Evolutionary conservation across 2,329 filamentous ascomycete species (phyloP), one percentile per base, ranked within the genome.

Genomic region (Nakataea oryzae): DNA sequence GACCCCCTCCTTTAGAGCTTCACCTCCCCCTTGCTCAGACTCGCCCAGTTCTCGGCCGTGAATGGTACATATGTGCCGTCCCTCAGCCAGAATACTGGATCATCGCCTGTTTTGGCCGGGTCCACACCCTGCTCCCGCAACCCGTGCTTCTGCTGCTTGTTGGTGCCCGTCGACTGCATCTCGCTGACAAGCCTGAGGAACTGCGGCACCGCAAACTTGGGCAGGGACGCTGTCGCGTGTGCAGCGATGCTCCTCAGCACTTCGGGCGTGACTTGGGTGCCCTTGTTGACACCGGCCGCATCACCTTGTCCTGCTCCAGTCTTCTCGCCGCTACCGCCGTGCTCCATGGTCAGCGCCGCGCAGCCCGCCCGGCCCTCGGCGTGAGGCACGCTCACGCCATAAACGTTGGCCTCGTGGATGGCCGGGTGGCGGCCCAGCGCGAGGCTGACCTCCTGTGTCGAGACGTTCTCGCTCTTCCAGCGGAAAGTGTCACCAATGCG

Each of bases 331-430:
- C n/a, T n/a, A n/a, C n/a, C 67, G 0, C 72, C 76, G n/a, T 78
- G 75, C 7, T 83, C 72, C 1, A 86, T 74, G 7, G 64, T 64
- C 4, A 70, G 61, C 21, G 61, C 75, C 71, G 57, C 91, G 68
- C 92, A 96, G 2, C 92, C 92, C 0, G 90, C 91, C 29, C 91
- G 82, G 24, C 91, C 91, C 69, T 96, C 91, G 70, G 96, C 90
- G 66, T 89, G 81, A 0, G 91, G 91, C 9, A 96, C 74, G 55
- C 85, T 74, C 2, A 96, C 89, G 50, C 91, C 91, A 69, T 96
- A 96, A 30, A 96, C 91, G 68, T 96, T 96, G 34, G 90, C 88
- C 75, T 96, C 91, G 34, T 81, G 77, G 17, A 96, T 79, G 1
- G 78, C 77, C 0, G 86, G 78, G 70, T 92, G 88, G 0, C 78